phyloP scores from a whole-genome alignment of 2,329 filamentous ascomycete species.

The Rhexocercosporidium sp. region DNA sequence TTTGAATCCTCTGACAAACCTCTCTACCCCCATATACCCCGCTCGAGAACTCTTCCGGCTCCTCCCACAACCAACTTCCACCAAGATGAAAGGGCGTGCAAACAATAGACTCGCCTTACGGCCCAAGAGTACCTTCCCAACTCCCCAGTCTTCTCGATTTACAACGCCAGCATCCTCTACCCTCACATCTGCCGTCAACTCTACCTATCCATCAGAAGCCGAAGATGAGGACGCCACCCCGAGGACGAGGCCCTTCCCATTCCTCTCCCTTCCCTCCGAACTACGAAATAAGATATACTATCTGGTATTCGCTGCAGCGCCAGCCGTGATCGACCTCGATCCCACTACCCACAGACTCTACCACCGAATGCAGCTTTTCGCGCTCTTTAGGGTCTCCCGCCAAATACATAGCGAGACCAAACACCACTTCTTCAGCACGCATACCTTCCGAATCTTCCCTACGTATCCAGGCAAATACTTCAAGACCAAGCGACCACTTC shows the following conservation, averaged over 20 bases:
- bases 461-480: slow-evolving; percentile 68
- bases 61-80: background rate
- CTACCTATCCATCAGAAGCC: slow-evolving; percentile 38
- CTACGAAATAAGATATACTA: slow-evolving; percentile 72
- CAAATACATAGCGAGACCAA: slow-evolving; percentile 67
- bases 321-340: slow-evolving; percentile 67
- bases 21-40: background rate
- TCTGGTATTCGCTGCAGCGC: slow-evolving; percentile 60
- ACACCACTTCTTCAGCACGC: slow-evolving; percentile 67
- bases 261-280: slow-evolving; percentile 72
- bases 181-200: slow-evolving; percentile 22
- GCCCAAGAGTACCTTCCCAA: background rate
- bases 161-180: slow-evolving; percentile 21
- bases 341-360: slow-evolving; percentile 68
- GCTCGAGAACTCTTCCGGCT: background rate
- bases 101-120: slow-evolving; percentile 14
- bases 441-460: slow-evolving; percentile 70
- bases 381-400: slow-evolving; percentile 64
- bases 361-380: slow-evolving; percentile 57
- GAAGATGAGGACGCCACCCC: slow-evolving; percentile 26
- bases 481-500: slow-evolving; percentile 74
- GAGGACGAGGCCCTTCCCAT: slow-evolving; percentile 57
- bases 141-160: slow-evolving; percentile 2
- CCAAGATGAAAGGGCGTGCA: slow-evolving; percentile 15
- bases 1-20: background rate